Base-by-base conservation (phyloP, 2,329 filamentous ascomycete genomes). In the Microdochium bolleyi region DNA sequence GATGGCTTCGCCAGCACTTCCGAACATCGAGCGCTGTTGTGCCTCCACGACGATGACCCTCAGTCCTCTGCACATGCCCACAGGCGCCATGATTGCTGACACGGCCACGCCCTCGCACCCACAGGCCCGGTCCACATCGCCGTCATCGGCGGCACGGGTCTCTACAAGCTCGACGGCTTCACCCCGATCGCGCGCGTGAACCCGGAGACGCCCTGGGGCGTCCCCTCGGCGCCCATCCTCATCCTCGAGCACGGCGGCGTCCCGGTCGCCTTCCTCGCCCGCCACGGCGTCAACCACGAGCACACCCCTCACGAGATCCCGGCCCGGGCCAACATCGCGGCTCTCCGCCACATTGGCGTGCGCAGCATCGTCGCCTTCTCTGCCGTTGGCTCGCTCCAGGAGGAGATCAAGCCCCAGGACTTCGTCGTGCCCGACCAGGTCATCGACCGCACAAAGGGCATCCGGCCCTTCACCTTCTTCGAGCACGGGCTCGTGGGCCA, bases 351-450 rank as follows among this genome's bases (percentile, higher is more conserved):
- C 62, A 78, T 99, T 56, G 94, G 94, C 60, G 94, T 97, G 48
- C 85, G 92, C 64, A 88, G 84, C 67, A 83, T 97, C 68, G 89
- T 99, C 66, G 91, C 92, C 58, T 99, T 99, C 76, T 92, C 87
- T 58, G 94, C 94, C 49, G 94, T 99, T 53, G 94, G 94, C 57
- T 92, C 87, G 64, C 76, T 99, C 67, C 89, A 88, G 67, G 94
- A 96, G 75, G 83, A 90, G 65, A 92, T 99, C 70, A 89, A 88
- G 73, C 94, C 94, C 46, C 87, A 94, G 73, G 94, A 99, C 76
- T 99, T 99, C 70, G 89, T 97, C 51, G 81, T 99, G 13, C 94
- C 92, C 0, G 91, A 96, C 72, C 94, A 99, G 76, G 82, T 95
- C 69, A 96, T 97, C 67, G 94, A 99, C 75, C 89, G 92, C 57